phyloP scores from a whole-genome alignment of 441 rosid genomes.

The Euphorbia celastroides region DNA sequence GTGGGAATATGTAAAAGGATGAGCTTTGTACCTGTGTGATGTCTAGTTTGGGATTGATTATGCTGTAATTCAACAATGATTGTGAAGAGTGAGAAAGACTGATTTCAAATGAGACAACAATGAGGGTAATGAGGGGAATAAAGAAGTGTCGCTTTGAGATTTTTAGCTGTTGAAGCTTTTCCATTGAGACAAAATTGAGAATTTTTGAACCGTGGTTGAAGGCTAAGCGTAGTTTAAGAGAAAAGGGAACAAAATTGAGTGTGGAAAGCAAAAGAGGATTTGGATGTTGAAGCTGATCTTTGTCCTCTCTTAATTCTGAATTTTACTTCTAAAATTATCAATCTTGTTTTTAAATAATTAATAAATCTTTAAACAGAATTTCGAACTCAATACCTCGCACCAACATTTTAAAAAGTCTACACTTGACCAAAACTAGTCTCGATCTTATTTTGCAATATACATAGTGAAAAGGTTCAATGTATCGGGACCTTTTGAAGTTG shows the following conservation, averaged over 20 bases:
- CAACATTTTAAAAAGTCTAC: no score
- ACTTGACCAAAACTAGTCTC: no score
- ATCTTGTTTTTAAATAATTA: no score
- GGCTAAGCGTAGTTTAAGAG: not conserved
- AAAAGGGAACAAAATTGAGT: not conserved
- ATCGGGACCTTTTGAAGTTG: no score
- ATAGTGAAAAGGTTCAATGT: no score
- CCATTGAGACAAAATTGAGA: not conserved
- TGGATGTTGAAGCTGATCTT: not conserved
- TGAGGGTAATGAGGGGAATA: not conserved
- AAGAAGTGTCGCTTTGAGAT: not conserved
- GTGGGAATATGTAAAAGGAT: slow-evolving; percentile 8
- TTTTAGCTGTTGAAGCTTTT: not conserved
- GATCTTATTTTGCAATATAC: no score
- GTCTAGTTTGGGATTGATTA: slow-evolving; percentile 4
- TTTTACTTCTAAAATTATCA: not conserved
- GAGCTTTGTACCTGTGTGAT: not conserved
- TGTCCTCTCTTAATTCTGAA: not conserved
- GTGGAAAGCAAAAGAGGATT: not conserved
- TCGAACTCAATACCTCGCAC: no score
- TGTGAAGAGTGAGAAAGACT: not conserved
- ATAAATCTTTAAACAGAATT: no score
- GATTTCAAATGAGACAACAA: slow-evolving; percentile 4
- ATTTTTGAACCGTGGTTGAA: not conserved
- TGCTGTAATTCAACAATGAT: not conserved